Evolutionary conservation across 148 eudicot species (phyloP).

Genomic region (Suaeda aralocaspica): DNA sequence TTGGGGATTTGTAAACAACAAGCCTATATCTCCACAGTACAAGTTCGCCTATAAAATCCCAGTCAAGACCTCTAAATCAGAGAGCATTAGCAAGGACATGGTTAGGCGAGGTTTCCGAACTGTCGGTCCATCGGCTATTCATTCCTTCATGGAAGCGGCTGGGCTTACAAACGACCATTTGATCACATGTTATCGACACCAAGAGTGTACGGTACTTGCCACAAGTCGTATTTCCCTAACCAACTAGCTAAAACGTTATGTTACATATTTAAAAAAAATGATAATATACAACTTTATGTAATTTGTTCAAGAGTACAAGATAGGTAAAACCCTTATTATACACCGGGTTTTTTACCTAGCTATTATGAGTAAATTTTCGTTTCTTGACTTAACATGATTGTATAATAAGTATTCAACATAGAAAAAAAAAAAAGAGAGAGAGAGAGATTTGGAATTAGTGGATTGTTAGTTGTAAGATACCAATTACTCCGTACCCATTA

Average conservation of each 20-base stretch:
- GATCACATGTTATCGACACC: slow-evolving; percentile 46
- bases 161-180: slow-evolving; percentile 63
- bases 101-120: slow-evolving; percentile 52
- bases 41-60: slow-evolving; percentile 45
- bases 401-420: not conserved
- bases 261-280: not conserved
- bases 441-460: not conserved
- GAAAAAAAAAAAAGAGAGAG: not conserved
- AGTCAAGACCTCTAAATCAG: slow-evolving; percentile 54
- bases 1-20: slow-evolving; percentile 52
- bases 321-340: not conserved
- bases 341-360: not conserved
- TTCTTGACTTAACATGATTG: not conserved
- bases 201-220: slow-evolving; percentile 29
- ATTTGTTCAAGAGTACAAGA: not conserved
- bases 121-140: slow-evolving; percentile 50
- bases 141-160: slow-evolving; percentile 61
- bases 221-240: not conserved
- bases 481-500: no score
- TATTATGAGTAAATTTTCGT: not conserved
- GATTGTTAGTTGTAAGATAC: slow-evolving; percentile 9
- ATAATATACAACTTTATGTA: not conserved
- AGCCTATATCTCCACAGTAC: slow-evolving; percentile 38
- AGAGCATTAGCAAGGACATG: slow-evolving; percentile 51
- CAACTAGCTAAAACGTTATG: not conserved